Percentiles rank a stretch among this genome's conserved stretches.
phyloP scores from a whole-genome alignment of 768 basidiomycete genomes.

The Rhodotorula kratochvilovae region DNA sequence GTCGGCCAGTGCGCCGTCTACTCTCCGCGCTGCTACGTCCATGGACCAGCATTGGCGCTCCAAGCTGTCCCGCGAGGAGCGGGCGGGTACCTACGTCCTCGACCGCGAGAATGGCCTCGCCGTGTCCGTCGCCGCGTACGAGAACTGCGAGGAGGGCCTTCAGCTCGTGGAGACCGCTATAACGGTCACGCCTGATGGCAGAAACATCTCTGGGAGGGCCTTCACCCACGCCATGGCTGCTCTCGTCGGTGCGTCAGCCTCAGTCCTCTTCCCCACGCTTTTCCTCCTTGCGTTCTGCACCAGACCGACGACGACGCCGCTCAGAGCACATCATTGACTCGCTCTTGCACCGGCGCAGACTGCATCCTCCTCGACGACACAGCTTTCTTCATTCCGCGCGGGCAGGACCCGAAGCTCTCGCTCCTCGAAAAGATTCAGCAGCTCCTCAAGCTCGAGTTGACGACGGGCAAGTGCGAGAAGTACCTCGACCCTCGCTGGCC shows the following conservation, averaged over 20 bases:
- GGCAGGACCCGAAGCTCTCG: not conserved
- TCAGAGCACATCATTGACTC: too few species aligned
- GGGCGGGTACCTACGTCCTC: not conserved
- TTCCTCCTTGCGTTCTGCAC: too few species aligned
- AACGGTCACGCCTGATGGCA: too few species aligned
- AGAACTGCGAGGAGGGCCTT: not conserved
- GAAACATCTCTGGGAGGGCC: too few species aligned
- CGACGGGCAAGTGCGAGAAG: not conserved
- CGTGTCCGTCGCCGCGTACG: not conserved
- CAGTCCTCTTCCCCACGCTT: too few species aligned
- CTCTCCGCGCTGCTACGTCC: too few species aligned
- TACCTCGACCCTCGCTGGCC: slow-evolving; percentile 3
- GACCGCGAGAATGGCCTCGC: not conserved
- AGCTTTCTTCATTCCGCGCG: not conserved
- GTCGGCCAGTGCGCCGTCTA: too few species aligned
- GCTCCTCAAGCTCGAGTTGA: not conserved
- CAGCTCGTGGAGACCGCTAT: not conserved
- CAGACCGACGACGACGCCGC: too few species aligned
- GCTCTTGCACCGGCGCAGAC: too few species aligned
- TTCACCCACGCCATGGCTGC: too few species aligned
- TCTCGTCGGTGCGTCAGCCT: too few species aligned
- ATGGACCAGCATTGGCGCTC: not conserved
- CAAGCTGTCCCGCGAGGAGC: not conserved
- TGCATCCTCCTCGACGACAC: not conserved
- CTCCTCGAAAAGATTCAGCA: not conserved